Base-by-base conservation (phyloP, 345 rosid species). In the Cochlearia excelsa region DNA sequence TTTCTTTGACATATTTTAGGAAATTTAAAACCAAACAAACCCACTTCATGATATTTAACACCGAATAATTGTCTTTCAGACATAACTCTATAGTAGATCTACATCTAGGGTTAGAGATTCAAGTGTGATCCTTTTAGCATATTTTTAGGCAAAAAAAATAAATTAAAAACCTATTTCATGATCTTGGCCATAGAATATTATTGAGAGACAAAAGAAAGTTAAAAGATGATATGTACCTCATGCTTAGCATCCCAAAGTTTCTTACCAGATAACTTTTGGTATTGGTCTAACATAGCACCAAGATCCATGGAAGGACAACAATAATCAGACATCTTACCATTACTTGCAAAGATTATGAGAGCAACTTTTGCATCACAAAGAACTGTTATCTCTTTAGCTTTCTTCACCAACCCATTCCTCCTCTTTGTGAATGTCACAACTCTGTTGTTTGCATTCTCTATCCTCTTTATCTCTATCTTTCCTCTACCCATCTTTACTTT, bases 191-290 rank as follows among this genome's bases (percentile, higher is more conserved):
- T 29, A 59, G 57, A 54, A 69, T 69, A 26, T 41, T 30, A 54
- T 7, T 61, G 16, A 33, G 52, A 50, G 11, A 34, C 57, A 27
- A 7, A 66, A 39, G 42, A 4, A 31, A 31, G 3, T 37, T 37
- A 4, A 9, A 7, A 66, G 55, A 46, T 16, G 6, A 51, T 9
- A 30, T 6, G 46, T 48, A 93, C 99, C 97, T 93, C 97, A 79
- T 89, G 99, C 70, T 87, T 90, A 51, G 84, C 88, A 78, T 93
- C 96, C 99, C 99, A 90, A 42, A 93, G 51, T 77, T 80, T 87
- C 65, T 87, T 81, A 44, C 94, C 90, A 54, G 88, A 81, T 54
- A 73, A 76, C 62, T 79, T 85, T 57, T 90, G 96, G 53, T 93
- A 93, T 53, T 70, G 64, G 38, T 89, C 99, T 81, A 93, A 60